Conservation (phyloP, 2,329 filamentous ascomycete genomes). For the Sphaerulina musiva region DNA sequence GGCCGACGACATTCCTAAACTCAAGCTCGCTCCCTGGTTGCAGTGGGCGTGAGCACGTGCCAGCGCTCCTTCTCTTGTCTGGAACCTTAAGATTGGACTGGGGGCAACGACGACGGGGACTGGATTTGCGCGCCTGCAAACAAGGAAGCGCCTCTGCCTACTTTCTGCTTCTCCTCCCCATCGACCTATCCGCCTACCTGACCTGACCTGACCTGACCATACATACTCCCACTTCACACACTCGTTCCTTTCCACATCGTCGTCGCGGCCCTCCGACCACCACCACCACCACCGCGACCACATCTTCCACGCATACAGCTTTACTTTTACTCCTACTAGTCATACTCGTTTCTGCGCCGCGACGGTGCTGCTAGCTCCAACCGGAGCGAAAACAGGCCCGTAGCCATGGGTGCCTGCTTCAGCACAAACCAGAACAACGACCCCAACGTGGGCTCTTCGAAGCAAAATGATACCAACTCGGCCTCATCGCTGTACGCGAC, state of each 20-base stretch:
- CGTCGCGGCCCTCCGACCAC: not conserved
- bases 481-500: conserved; percentile 33
- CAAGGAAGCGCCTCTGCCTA: no score
- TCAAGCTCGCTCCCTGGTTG: not conserved
- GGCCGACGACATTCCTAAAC: not conserved
- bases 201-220: no score
- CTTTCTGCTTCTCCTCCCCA: not conserved
- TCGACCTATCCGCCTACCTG: no score
- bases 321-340: not conserved
- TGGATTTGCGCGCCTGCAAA: not conserved
- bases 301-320: not conserved
- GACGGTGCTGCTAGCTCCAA: conserved; percentile 4
- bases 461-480: conserved; percentile 23
- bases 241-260: not conserved
- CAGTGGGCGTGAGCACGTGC: not conserved
- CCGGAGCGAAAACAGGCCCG: not conserved
- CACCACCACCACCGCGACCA: not conserved
- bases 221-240: no score
- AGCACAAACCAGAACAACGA: conserved; percentile 18
- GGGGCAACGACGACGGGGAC: not conserved
- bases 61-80: not conserved
- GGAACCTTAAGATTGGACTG: not conserved
- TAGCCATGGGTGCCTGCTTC: conserved; percentile 5
- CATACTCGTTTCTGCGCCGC: not conserved
- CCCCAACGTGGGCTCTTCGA: conserved; percentile 25